phyloP scores from a whole-genome alignment of 768 basidiomycete genomes.

The Pleurotus ostreatus region DNA sequence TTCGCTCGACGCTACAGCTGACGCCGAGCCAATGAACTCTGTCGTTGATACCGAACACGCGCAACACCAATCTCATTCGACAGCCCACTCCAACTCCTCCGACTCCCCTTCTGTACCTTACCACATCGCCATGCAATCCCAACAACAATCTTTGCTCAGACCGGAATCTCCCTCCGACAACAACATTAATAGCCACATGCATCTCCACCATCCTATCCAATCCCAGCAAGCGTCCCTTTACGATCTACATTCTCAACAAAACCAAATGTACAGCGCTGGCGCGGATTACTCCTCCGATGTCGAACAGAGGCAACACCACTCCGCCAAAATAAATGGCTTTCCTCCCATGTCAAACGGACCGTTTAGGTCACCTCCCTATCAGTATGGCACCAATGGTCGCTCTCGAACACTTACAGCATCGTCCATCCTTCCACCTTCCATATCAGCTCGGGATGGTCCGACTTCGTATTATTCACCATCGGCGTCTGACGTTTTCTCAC shows the following conservation, averaged over 20 bases:
- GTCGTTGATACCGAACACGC: constrained; percentile 48
- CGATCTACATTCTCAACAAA: constrained; percentile 25
- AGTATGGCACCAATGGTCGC: constrained; percentile 39
- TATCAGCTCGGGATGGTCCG: constrained; percentile 30
- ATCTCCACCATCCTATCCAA: constrained; percentile 24
- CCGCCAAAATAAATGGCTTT: constrained; percentile 32
- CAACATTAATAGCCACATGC: constrained; percentile 25
- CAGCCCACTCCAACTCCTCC: constrained; percentile 46
- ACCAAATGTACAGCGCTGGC: constrained; percentile 28
- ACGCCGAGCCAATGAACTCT: constrained; percentile 64
- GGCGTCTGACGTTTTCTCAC: constrained; percentile 28
- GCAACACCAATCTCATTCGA: constrained; percentile 41
- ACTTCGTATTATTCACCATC: constrained; percentile 26
- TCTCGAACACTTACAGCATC: constrained; percentile 33
- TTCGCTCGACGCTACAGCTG: constrained; percentile 79
- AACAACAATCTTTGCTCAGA: constrained; percentile 34
- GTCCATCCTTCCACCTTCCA: constrained; percentile 27
- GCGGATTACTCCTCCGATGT: constrained; percentile 34
- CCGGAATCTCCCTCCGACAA: constrained; percentile 48
- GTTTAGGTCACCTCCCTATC: constrained; percentile 21
- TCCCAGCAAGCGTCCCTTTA: constrained; percentile 30
- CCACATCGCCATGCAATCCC: constrained; percentile 44
- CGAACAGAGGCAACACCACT: constrained; percentile 32
- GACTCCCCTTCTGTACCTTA: constrained; percentile 55
- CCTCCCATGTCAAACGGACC: constrained; percentile 24